Percentiles rank a stretch among this genome's conserved stretches.
These are phyloP conservation scores for Neurospora sp. DNA, from an alignment of 2,329 filamentous ascomycete species.

Conservation along the genomic window DNA sequence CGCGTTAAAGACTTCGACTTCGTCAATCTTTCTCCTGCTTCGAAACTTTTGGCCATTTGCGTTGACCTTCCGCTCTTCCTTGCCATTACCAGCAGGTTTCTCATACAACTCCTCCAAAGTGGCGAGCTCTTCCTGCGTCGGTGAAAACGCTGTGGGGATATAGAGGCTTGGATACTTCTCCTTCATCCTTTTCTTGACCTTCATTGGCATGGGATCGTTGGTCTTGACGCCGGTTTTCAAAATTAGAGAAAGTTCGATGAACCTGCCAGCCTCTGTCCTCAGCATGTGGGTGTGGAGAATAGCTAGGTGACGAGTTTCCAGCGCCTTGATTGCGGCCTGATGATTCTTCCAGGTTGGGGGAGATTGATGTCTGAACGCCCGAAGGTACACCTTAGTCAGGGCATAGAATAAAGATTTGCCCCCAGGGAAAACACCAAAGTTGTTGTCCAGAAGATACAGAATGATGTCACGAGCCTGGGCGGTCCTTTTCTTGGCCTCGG, in stretches of 20 bases:
- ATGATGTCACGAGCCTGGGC: slow-evolving; percentile 31
- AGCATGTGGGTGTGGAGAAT: slow-evolving; percentile 17
- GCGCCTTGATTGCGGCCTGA: slow-evolving; percentile 26
- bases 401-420: slow-evolving; percentile 40
- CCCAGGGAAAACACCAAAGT: slow-evolving; percentile 40
- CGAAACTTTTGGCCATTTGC: slow-evolving; percentile 18
- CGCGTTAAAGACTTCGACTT: slow-evolving; percentile 39
- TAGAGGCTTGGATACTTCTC: slow-evolving; percentile 35
- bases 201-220: slow-evolving; percentile 30
- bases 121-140: slow-evolving; percentile 25
- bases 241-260: slow-evolving; percentile 35
- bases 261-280: slow-evolving; percentile 27
- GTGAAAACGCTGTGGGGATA: slow-evolving; percentile 29
- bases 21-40: slow-evolving; percentile 28
- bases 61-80: slow-evolving; percentile 12
- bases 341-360: slow-evolving; percentile 31
- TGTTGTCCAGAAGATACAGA: slow-evolving; percentile 30
- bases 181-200: slow-evolving; percentile 38
- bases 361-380: slow-evolving; percentile 28
- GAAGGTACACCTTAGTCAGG: slow-evolving; percentile 34
- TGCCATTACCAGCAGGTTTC: slow-evolving; percentile 8
- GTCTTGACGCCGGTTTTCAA: slow-evolving; percentile 32
- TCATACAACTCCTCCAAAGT: slow-evolving; percentile 20
- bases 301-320: slow-evolving; percentile 15
- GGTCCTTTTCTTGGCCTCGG: slow-evolving; percentile 18